Evolutionary conservation across 2,329 filamentous ascomycete species (phyloP).

Genomic region (Ceratocystis albifundus): DNA sequence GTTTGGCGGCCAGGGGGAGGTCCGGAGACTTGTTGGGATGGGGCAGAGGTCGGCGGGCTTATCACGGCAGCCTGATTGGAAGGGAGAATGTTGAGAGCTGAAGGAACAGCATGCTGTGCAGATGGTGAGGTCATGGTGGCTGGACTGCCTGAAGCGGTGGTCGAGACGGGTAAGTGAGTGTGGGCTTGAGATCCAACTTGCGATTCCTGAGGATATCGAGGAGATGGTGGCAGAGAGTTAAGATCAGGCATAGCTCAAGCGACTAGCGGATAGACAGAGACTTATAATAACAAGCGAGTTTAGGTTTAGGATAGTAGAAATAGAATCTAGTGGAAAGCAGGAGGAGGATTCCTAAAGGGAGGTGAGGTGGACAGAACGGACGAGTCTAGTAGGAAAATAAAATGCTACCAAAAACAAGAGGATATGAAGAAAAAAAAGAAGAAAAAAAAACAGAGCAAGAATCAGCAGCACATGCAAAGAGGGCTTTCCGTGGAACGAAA

Average conservation of each 20-base stretch:
- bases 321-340: conserved; percentile 8
- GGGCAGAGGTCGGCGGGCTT: conserved; percentile 29
- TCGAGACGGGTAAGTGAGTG: not conserved
- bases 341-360: not conserved
- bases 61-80: conserved; percentile 43
- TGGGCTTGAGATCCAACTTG: conserved; percentile 35
- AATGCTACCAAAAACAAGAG: not conserved
- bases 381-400: not conserved
- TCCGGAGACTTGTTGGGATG: conserved; percentile 25
- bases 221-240: conserved; percentile 44
- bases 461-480: not conserved
- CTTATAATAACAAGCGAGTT: not conserved
- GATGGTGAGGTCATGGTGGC: conserved; percentile 35
- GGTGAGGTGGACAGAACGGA: not conserved
- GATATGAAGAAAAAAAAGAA: not conserved
- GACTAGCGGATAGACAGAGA: not conserved
- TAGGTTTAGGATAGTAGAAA: too few species aligned
- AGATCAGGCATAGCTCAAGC: conserved; percentile 40
- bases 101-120: conserved; percentile 23
- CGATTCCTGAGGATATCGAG: conserved; percentile 29
- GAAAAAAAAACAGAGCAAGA: not conserved
- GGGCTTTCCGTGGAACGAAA: not conserved
- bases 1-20: conserved; percentile 26
- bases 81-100: conserved; percentile 44
- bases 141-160: conserved; percentile 27